Conservation (phyloP, 2,329 filamentous ascomycete genomes). For the Nakataea oryzae region DNA sequence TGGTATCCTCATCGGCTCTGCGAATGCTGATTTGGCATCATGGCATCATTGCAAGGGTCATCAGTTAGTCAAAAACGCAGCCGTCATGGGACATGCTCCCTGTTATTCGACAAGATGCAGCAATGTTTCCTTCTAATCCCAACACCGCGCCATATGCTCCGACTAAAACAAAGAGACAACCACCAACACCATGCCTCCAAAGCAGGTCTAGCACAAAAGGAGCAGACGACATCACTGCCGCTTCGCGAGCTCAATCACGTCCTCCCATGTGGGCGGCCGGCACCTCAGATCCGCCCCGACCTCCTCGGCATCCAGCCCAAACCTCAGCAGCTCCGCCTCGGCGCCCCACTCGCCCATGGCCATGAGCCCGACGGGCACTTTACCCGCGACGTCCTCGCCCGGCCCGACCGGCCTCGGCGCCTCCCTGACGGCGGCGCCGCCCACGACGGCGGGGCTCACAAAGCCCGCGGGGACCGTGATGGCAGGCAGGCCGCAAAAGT, state of each 20-base stretch:
- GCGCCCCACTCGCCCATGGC: slow-evolving; percentile 43
- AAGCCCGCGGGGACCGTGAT: slow-evolving; percentile 36
- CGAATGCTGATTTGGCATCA: no score
- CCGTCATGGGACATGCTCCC: no score
- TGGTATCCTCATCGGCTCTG: no score
- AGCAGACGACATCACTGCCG: background rate
- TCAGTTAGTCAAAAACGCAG: no score
- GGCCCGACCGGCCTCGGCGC: slow-evolving; percentile 17
- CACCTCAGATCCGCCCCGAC: slow-evolving; percentile 21
- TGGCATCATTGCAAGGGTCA: no score
- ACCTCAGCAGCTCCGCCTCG: slow-evolving; percentile 36
- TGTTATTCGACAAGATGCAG: no score
- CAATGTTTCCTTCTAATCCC: background rate
- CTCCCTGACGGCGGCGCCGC: slow-evolving; percentile 13
- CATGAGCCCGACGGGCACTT: slow-evolving; percentile 43
- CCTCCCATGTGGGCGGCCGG: slow-evolving; percentile 30
- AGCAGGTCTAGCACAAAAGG: background rate
- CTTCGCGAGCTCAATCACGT: slow-evolving; percentile 27
- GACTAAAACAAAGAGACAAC: no score
- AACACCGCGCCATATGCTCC: background rate
- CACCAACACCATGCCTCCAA: background rate
- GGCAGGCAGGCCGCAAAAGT: slow-evolving; percentile 36
- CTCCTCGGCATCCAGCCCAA: slow-evolving; percentile 35
- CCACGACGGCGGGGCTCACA: slow-evolving; percentile 22
- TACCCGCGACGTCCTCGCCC: slow-evolving; percentile 21